These are phyloP conservation scores for Cyberlindnera japonica DNA, from an alignment of 805 yeast species.

Conservation along the genomic window DNA sequence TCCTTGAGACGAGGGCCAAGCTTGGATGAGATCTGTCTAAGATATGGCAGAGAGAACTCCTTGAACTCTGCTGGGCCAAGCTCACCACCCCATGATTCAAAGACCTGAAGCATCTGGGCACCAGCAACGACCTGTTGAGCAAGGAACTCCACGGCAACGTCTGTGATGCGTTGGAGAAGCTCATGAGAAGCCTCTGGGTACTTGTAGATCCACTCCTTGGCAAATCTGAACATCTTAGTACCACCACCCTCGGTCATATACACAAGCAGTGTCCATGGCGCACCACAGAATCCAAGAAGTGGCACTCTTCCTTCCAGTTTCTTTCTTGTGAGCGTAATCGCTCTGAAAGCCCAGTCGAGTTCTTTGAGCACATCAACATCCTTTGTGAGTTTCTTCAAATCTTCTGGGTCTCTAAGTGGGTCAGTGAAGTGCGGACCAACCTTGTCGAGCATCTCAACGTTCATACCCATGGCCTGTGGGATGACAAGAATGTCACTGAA, in stretches of 20 bases:
- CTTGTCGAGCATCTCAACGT: constrained; percentile 89
- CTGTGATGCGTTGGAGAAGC: constrained; percentile 74
- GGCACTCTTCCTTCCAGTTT: constrained; percentile 91
- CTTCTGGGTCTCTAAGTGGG: constrained; percentile 75
- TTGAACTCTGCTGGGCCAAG: constrained; percentile 84
- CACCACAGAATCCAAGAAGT: constrained; percentile 91
- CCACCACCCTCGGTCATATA: constrained; percentile 99
- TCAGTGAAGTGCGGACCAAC: constrained; percentile 91
- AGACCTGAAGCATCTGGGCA: constrained; percentile 95
- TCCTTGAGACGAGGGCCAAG: constrained; percentile 69
- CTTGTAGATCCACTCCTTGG: constrained; percentile 87
- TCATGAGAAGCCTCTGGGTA: constrained; percentile 68
- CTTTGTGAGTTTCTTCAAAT: constrained; percentile 54
- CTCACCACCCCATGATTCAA: constrained; percentile 98
- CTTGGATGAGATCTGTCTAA: constrained; percentile 66
- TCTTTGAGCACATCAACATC: constrained; percentile 71
- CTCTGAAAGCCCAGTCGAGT: constrained; percentile 90
- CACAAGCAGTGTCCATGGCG: constrained; percentile 95
- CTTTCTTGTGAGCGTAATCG: constrained; percentile 86
- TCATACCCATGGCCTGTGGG: constrained; percentile 98
- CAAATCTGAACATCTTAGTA: constrained; percentile 83
- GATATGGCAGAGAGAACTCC: constrained; percentile 85
- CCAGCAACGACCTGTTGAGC: constrained; percentile 96
- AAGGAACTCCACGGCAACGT: constrained; percentile 85
- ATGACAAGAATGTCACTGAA: constrained; percentile 93